Evolutionary conservation across 805 yeast genomes (phyloP), one percentile per base, ranked within the genome.

Genomic region (Tetrapisispora iriomotensis): DNA sequence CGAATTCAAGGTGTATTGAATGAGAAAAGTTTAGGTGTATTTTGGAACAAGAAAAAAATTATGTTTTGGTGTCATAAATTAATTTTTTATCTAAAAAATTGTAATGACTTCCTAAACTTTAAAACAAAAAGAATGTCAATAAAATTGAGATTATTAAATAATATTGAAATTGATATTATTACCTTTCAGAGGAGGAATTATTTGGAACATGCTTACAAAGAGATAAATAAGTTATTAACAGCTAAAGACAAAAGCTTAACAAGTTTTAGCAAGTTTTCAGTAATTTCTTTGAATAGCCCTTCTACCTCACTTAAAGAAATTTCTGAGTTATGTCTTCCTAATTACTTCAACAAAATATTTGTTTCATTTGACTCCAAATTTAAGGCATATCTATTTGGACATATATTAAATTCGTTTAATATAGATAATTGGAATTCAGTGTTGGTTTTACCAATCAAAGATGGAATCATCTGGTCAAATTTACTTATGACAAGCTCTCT

Each of bases 381-480:
- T 3, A 72, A 78, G 1, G 79, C 88, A 0, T 76, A 77, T 43
- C 65, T 80, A 23, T 78, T 84, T 0, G 74, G 72, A 37, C 86
- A 84, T 50, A 57, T 79, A 3, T 54, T 77, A 9, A 51, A 77
- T 1, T 64, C 74, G 1, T 60, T 65, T 30, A 47, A 56, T 12
- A 66, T 70, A 40, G 71, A 71, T 3, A 58, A 52, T 32, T 58
- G 74, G 51, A 68, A 66, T 44, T 59, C 60, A 30, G 66, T 70
- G 3, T 42, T 74, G 25, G 54, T 72, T 21, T 79, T 76, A 14
- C 69, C 80, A 2, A 71, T 79, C 49, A 82, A 88, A 2, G 56
- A 67, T 8, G 94, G 83, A 50, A 65, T 87, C 1, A 59, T 79
- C 1, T 87, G 96, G 96, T 50, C 61, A 0, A 84, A 83, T 46